Conservation (phyloP, 768 basidiomycete species). For the Pleurotus sapidus region DNA sequence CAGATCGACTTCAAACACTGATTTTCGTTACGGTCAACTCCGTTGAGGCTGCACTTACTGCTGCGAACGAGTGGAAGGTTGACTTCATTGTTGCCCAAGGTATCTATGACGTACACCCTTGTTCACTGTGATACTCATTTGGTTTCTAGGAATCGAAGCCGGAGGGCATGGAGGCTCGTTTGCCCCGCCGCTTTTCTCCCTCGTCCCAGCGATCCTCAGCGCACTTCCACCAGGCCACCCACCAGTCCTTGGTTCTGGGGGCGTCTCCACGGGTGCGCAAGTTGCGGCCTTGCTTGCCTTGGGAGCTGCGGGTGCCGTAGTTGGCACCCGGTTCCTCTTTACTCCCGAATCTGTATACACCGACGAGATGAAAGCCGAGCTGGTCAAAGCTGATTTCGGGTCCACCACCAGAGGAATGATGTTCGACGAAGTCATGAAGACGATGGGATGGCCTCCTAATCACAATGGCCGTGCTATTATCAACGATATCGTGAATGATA, state of each 20-base stretch:
- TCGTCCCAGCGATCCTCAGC: constrained; percentile 31
- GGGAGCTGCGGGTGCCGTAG: constrained; percentile 42
- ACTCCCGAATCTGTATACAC: constrained; percentile 40
- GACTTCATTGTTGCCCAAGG: constrained; percentile 58
- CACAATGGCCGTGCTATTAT: constrained; percentile 39
- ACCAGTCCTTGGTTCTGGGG: constrained; percentile 46
- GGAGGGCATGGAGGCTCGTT: constrained; percentile 43
- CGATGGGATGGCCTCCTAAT: constrained; percentile 35
- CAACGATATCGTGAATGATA: constrained; percentile 30
- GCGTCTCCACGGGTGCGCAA: constrained; percentile 41
- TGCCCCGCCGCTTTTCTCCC: constrained; percentile 34
- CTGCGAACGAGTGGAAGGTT: constrained; percentile 40
- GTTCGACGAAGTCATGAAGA: constrained; percentile 38
- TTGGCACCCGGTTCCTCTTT: constrained; percentile 48
- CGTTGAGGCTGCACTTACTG: constrained; percentile 41
- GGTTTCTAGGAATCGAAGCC: constrained; percentile 39
- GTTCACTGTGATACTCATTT: background rate
- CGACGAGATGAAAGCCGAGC: constrained; percentile 31
- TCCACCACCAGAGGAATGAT: constrained; percentile 34
- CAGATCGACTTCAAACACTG: constrained; percentile 20
- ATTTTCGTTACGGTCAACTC: constrained; percentile 46
- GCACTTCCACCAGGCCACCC: constrained; percentile 25
- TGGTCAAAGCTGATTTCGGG: constrained; percentile 29
- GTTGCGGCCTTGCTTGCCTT: constrained; percentile 37
- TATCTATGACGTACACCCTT: constrained; percentile 12